phyloP scores from a whole-genome alignment of 2,329 filamentous ascomycete species.

The Fusarium mexicanum region DNA sequence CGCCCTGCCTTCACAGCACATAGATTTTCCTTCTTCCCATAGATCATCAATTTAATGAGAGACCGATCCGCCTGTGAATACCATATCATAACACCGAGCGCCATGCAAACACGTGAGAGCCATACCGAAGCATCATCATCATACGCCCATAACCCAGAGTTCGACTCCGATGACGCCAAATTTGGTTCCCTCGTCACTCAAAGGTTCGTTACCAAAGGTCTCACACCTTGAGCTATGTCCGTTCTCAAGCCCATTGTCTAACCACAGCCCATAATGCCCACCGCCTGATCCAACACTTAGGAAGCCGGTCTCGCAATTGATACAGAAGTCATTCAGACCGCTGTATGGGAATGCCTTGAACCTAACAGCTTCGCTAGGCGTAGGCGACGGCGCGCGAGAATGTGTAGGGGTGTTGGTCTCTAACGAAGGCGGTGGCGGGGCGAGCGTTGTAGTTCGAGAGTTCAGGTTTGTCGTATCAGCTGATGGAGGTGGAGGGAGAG shows the following conservation, averaged over 20 bases:
- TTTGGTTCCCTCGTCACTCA: slow-evolving; percentile 92
- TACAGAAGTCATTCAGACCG: slow-evolving; percentile 95
- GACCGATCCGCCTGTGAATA: background rate
- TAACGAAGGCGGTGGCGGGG: slow-evolving; percentile 43
- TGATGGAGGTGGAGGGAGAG: slow-evolving; percentile 61
- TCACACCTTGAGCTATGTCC: slow-evolving; percentile 86
- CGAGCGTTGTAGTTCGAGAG: slow-evolving; percentile 52
- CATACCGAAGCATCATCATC: slow-evolving; percentile 23
- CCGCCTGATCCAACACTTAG: slow-evolving; percentile 88
- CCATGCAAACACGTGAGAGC: slow-evolving; percentile 18
- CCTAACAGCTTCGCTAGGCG: slow-evolving; percentile 78
- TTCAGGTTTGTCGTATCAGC: slow-evolving; percentile 59
- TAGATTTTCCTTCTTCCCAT: background rate
- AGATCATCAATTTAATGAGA: slow-evolving; percentile 9
- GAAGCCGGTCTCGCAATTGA: slow-evolving; percentile 88
- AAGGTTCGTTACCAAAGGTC: slow-evolving; percentile 93
- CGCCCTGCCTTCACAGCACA: background rate
- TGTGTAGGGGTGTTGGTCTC: slow-evolving; percentile 38
- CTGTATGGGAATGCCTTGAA: slow-evolving; percentile 99
- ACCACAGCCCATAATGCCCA: slow-evolving; percentile 92
- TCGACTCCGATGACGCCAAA: slow-evolving; percentile 93
- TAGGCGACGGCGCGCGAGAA: slow-evolving; percentile 47
- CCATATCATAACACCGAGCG: slow-evolving; percentile 30
- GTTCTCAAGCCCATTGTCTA: slow-evolving; percentile 84
- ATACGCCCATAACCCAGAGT: slow-evolving; percentile 85